Conservation (phyloP, 2,329 filamentous ascomycete species). For the Hawksworthiomyces lignivorus region DNA sequence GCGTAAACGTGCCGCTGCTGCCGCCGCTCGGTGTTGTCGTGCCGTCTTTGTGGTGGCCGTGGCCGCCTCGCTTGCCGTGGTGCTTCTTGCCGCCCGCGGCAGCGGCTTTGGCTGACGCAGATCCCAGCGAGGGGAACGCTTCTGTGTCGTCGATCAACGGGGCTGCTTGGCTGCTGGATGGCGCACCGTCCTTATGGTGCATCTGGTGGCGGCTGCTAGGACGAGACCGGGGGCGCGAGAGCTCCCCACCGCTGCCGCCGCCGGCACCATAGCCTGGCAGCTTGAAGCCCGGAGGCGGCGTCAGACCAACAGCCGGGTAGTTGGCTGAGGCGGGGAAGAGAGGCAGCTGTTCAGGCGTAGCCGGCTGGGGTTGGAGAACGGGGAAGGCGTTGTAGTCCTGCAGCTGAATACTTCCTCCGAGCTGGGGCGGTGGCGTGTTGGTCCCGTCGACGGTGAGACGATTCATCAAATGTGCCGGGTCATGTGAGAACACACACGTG, state of each 20-base stretch:
- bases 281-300: constrained; percentile 64
- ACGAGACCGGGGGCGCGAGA: constrained; percentile 68
- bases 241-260: constrained; percentile 32
- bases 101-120: constrained; percentile 59
- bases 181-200: constrained; percentile 44
- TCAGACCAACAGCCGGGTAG: constrained; percentile 47
- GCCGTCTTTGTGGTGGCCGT: constrained; percentile 67
- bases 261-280: constrained; percentile 44
- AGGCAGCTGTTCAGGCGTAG: constrained; percentile 50
- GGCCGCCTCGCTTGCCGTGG: constrained; percentile 82
- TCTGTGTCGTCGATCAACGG: constrained; percentile 88
- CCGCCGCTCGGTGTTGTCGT: neutral
- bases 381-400: constrained; percentile 84
- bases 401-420: constrained; percentile 62
- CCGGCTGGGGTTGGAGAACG: constrained; percentile 59
- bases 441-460: constrained; percentile 68
- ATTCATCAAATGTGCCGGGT: constrained; percentile 78
- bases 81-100: constrained; percentile 78
- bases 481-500: constrained; percentile 94
- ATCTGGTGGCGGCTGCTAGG: constrained; percentile 73
- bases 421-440: constrained; percentile 55
- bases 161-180: constrained; percentile 51
- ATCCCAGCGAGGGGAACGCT: constrained; percentile 84
- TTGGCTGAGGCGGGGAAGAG: constrained; percentile 44
- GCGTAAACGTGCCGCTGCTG: constrained; percentile 30